Evolutionary conservation across 2,329 filamentous ascomycete genomes (phyloP), one percentile per base, ranked within the genome.

Genomic region (Aspergillus ustus): DNA sequence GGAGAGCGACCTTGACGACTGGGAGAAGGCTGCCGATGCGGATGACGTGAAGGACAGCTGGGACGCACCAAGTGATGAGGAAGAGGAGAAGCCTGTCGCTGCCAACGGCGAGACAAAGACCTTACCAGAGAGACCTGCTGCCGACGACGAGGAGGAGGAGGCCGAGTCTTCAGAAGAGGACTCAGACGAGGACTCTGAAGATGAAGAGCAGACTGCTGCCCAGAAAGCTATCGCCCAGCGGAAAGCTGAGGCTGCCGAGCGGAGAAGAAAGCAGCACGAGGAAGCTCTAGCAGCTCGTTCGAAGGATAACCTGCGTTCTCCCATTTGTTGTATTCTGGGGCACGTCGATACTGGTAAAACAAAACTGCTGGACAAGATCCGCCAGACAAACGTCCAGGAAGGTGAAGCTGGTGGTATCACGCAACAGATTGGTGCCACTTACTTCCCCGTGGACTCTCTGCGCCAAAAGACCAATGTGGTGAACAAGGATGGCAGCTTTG

Each of bases 271-370:
- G 80, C 91, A 93, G 61, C 92, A 96, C 76, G 92, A 97, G 78
- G 94, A 93, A 65, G 95, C 95, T 19, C 79, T 97, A 74, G 93
- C 92, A 49, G 93, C 94, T 52, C 87, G 93, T 64, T 98, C 94
- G 22, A 93, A 91, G 79, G 93, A 99, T 76, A 90, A 99, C 79
- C 87, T 99, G 60, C 92, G 95, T 61, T 98, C 95, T 45, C 95
- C 95, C 57, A 99, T 99, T 80, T 98, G 95, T 85, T 98, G 94
- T 90, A 99, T 99, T 86, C 88, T 99, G 67, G 95, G 95, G 73
- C 95, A 99, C 87, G 95, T 99, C 87, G 95, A 99, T 89, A 99
- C 96, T 50, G 95, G 95, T 78, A 99, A 99, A 84, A 99, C 95
- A n/a, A 99, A 98, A 83, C 84, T 99, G 66, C 86, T 99, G 61